Evolutionary conservation across 306 rosid genomes (phyloP).

Genomic region (Ziziphus jujuba): DNA sequence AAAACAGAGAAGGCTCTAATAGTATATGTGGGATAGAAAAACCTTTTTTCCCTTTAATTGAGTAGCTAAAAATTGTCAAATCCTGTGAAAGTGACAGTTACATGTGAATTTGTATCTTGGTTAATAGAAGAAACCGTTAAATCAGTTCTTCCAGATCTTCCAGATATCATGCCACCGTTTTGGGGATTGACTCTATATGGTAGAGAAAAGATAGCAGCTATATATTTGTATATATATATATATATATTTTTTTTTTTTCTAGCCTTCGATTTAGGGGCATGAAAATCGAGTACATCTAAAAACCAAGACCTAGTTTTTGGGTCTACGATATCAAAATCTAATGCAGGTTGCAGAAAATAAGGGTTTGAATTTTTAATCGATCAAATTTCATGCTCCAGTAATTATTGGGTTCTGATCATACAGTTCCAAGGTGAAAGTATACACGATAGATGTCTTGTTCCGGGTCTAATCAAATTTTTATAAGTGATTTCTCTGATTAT

Average conservation of each 20-base stretch:
- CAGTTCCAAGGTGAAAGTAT: not conserved
- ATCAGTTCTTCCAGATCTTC: slow-evolving; percentile 9
- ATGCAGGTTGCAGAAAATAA: no score
- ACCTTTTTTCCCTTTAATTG: not conserved
- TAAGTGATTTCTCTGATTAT: no score
- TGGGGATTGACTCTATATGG: slow-evolving; percentile 9
- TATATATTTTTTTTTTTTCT: no score
- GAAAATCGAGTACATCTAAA: not conserved
- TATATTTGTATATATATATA: no score
- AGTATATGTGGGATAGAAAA: no score
- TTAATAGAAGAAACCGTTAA: slow-evolving; percentile 17
- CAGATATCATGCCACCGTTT: slow-evolving; percentile 18
- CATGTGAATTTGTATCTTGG: slow-evolving; percentile 17
- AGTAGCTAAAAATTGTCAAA: not conserved
- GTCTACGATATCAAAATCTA: not conserved
- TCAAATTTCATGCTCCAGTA: not conserved
- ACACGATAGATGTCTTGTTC: no score
- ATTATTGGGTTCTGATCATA: not conserved
- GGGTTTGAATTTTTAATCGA: not conserved
- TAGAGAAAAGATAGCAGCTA: no score
- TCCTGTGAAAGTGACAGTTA: slow-evolving; percentile 27
- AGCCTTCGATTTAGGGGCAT: no score
- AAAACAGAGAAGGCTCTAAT: not conserved
- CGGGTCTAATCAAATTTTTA: no score
- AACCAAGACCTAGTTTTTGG: not conserved